Percentiles rank a stretch among this genome's conserved stretches.
These are phyloP conservation scores for Tolypocladium nubicola DNA, from an alignment of 2,329 filamentous ascomycete species.

Conservation along the genomic window DNA sequence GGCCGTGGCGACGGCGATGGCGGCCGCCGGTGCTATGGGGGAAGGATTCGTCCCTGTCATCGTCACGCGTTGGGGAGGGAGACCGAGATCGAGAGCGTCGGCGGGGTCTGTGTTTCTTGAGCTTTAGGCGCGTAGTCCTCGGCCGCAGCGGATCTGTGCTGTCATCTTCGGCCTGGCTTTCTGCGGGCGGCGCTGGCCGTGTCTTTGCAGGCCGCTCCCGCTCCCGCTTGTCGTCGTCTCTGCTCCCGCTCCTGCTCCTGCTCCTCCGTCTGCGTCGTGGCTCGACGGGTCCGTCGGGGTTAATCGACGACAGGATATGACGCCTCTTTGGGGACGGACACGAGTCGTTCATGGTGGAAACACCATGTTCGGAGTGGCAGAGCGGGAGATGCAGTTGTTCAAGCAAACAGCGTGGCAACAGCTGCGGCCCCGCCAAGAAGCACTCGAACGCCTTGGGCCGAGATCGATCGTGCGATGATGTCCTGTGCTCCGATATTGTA, in stretches of 20 bases:
- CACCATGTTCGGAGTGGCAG: constrained; percentile 7
- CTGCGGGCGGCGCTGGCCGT: not conserved
- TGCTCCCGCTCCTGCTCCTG: constrained; percentile 3
- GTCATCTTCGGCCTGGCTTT: constrained; percentile 4
- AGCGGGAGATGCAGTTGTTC: not conserved
- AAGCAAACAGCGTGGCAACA: not conserved
- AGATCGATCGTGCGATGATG: not conserved
- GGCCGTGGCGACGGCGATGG: constrained; percentile 18
- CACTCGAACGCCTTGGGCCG: not conserved
- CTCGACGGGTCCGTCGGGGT: constrained; percentile 17
- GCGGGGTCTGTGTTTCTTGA: constrained; percentile 20
- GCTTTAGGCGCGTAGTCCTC: constrained; percentile 19
- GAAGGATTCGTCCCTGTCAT: constrained; percentile 11
- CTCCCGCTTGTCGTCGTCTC: not conserved
- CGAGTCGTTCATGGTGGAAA: constrained; percentile 20
- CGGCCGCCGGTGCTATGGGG: constrained; percentile 11
- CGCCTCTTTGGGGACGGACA: constrained; percentile 28
- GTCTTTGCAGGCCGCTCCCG: not conserved
- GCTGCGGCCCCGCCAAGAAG: not conserved
- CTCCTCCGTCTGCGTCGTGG: not conserved
- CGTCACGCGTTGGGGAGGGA: constrained; percentile 11
- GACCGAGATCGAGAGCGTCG: not conserved
- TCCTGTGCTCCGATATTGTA: not conserved
- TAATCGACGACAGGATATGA: constrained; percentile 40
- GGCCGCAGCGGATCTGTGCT: constrained; percentile 13